These are phyloP conservation scores for Gardenia jasminoides DNA, from an alignment of 257 asterid genomes.

Conservation along the genomic window DNA sequence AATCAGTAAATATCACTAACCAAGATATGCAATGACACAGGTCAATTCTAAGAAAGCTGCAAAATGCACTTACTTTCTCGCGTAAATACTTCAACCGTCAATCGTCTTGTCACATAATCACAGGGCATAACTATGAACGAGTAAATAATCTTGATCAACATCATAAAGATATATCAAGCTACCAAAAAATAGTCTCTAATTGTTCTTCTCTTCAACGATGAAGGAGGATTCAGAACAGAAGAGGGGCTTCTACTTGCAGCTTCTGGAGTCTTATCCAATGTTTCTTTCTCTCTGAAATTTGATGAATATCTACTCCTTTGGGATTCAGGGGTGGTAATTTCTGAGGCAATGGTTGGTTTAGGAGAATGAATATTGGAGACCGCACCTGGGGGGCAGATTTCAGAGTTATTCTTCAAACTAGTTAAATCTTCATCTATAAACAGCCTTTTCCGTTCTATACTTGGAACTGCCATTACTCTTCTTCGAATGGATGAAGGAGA, in stretches of 20 bases:
- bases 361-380: conserved; percentile 24
- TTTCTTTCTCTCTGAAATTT: conserved; percentile 37
- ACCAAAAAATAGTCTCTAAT: conserved; percentile 71
- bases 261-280: conserved; percentile 55
- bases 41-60: background rate
- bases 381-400: conserved; percentile 8
- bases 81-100: background rate
- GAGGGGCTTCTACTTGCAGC: conserved; percentile 66
- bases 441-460: conserved; percentile 52
- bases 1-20: background rate
- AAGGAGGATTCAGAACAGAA: conserved; percentile 85
- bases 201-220: conserved; percentile 76
- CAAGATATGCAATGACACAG: background rate
- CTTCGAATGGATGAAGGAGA: conserved; percentile 83
- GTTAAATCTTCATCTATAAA: conserved; percentile 45
- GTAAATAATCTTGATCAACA: background rate
- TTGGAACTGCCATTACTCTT: conserved; percentile 65
- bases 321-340: conserved; percentile 66
- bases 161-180: conserved; percentile 28
- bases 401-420: conserved; percentile 26
- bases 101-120: background rate
- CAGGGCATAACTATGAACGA: conserved; percentile 4
- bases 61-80: background rate
- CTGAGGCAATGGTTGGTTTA: conserved; percentile 29
- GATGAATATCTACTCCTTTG: conserved; percentile 45